Evolutionary conservation across 257 asterid genomes (phyloP), one percentile per base, ranked within the genome.

Genomic region (Forsythia viridissima): DNA sequence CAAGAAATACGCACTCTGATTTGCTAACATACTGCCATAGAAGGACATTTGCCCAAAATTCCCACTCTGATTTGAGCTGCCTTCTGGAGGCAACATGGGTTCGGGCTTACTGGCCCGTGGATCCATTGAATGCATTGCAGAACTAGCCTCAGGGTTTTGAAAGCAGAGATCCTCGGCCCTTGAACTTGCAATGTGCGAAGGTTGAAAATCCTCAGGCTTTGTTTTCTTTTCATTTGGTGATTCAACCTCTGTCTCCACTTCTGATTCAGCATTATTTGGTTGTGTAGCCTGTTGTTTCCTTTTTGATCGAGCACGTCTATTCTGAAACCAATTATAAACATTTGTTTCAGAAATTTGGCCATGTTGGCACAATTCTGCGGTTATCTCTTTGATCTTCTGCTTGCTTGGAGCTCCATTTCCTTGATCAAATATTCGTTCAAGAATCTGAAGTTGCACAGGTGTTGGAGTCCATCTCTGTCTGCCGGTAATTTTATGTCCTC

Each of bases 401-500:
- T 96, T 96, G 86, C 91, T 91, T 46, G 99, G 99, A 21, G 98
- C 93, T 40, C 99, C 99, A 68, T 87, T 91, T 81, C 97, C 99
- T 77, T 92, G 97, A 79, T 93, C 97, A 24, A 93, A 96, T 39
- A 96, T 90, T n/a, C 89, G 91, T 81, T 96, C 99, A 5, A 96
- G 97, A 82, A 91, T 89, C 88, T 96, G 99, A 82, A 96, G 99
- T 85, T 94, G 98, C 83, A 83, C 84, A 1, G 98, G 97, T 0
- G 98, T 92, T 15, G 98, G 98, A 70, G 98, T 94, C 98, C 98
- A 94, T 15, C 98, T 87, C 52, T 94, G 98, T 82, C 98, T 84
- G 24, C 97, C 97, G 1, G 93, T 89, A 75, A 94, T 93, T 81
- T 90, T 96, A 38, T 92, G 99, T 51, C 92, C 93, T 39, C 92